These are phyloP conservation scores for Diaporthe amygdali DNA, from an alignment of 2,329 filamentous ascomycete species.

Conservation along the genomic window DNA sequence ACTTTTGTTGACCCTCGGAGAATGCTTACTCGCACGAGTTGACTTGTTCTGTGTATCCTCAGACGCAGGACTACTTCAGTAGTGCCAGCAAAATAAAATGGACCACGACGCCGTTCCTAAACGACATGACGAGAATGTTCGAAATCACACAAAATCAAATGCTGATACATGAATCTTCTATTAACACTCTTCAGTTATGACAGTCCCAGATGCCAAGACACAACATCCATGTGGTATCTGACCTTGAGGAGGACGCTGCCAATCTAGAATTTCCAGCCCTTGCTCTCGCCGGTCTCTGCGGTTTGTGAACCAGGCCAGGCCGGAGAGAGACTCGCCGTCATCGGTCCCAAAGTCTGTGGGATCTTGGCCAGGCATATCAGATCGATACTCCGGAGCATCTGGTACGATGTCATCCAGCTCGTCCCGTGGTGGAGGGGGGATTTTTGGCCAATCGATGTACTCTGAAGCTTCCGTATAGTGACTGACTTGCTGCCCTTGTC, in stretches of 20 bases:
- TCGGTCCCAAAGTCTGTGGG: not conserved
- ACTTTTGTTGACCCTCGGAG: too few relatives aligned
- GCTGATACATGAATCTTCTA: too few relatives aligned
- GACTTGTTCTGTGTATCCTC: too few relatives aligned
- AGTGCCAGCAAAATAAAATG: too few relatives aligned
- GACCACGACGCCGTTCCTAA: too few relatives aligned
- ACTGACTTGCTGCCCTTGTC: constrained; percentile 31
- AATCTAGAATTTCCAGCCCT: not conserved
- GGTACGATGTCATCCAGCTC: not conserved
- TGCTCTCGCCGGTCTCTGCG: not conserved
- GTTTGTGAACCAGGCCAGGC: not conserved
- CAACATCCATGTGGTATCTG: not conserved
- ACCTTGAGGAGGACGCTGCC: not conserved
- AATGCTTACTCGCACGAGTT: too few relatives aligned
- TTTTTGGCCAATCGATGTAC: constrained; percentile 11
- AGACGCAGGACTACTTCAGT: too few relatives aligned
- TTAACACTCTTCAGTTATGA: not conserved
- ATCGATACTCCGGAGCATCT: not conserved
- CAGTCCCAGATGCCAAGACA: not conserved
- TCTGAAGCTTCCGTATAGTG: constrained; percentile 7
- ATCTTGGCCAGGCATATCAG: not conserved
- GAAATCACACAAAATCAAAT: too few relatives aligned
- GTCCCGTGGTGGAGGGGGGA: not conserved
- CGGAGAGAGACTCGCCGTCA: not conserved
- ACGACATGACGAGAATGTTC: too few relatives aligned